Percentiles rank a stretch among this genome's conserved stretches.
phyloP scores from a whole-genome alignment of 2,329 filamentous ascomycete genomes.

The Clonostachys solani region DNA sequence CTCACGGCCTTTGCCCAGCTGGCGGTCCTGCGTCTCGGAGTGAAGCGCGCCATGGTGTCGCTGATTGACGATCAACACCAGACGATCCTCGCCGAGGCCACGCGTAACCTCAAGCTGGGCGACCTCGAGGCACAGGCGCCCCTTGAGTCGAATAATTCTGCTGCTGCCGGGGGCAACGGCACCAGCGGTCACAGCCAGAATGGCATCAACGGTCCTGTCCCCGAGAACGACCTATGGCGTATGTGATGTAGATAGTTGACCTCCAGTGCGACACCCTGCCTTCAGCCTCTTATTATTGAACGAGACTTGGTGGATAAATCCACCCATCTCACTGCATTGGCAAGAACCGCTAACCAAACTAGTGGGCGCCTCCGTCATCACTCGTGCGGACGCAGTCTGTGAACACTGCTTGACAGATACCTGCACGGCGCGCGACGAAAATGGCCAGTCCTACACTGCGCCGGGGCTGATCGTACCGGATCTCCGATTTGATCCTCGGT shows the following conservation, averaged over 20 bases:
- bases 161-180: constrained; percentile 9
- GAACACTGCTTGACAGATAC: constrained; percentile 15
- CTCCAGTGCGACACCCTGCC: background rate
- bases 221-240: constrained; percentile 24
- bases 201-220: too few relatives aligned
- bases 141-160: too few relatives aligned
- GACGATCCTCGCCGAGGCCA: constrained; percentile 48
- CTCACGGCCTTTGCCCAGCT: constrained; percentile 46
- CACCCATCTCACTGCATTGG: too few relatives aligned
- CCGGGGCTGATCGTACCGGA: constrained; percentile 20
- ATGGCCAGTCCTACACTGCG: constrained; percentile 16
- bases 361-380: constrained; percentile 18
- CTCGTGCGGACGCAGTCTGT: constrained; percentile 25
- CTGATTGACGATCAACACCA: constrained; percentile 39
- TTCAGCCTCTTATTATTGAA: too few relatives aligned
- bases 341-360: background rate
- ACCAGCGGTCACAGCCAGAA: background rate
- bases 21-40: constrained; percentile 38
- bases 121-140: constrained; percentile 2
- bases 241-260: constrained; percentile 11
- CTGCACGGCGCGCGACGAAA: constrained; percentile 13
- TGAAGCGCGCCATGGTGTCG: constrained; percentile 43
- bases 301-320: too few relatives aligned
- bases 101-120: constrained; percentile 34
- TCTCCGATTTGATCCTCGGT: constrained; percentile 21